Percentiles rank a stretch among this genome's conserved stretches.
Evolutionary conservation across 139 green algal genomes (phyloP).

Genomic region (Coccomyxa sp.): DNA sequence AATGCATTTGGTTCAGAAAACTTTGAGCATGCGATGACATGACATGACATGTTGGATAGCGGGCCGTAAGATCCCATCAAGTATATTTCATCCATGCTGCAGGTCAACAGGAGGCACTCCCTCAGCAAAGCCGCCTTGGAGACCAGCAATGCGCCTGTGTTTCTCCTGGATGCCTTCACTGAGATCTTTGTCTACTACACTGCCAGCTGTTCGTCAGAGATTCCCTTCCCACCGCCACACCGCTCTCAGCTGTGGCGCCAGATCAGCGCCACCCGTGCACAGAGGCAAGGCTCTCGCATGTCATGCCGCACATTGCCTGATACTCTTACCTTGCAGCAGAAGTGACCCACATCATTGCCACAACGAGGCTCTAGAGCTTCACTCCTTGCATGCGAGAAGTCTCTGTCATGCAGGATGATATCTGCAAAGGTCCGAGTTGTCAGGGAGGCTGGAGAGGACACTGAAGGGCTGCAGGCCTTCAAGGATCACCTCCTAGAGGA

Average conservation of each 20-base stretch:
- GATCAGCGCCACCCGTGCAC: conserved; percentile 40
- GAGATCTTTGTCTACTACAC: conserved; percentile 59
- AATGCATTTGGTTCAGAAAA: no score
- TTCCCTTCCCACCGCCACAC: conserved; percentile 71
- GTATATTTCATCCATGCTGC: not conserved
- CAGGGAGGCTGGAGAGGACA: not conserved
- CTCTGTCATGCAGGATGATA: conserved; percentile 5
- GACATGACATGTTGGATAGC: not conserved
- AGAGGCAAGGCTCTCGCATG: conserved; percentile 54
- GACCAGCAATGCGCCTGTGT: conserved; percentile 59
- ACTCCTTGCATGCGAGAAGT: not conserved
- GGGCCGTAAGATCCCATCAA: not conserved
- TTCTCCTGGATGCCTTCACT: conserved; percentile 82
- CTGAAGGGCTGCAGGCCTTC: conserved; percentile 6
- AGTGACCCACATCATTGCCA: not conserved
- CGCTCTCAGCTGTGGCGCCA: conserved; percentile 34
- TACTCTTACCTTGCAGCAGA: conserved; percentile 2
- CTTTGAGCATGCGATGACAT: not conserved
- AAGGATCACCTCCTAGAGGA: conserved; percentile 12
- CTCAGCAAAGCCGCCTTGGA: conserved; percentile 56
- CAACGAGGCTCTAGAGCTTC: not conserved
- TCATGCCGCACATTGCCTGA: conserved; percentile 39
- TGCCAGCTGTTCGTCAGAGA: conserved; percentile 15
- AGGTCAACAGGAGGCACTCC: conserved; percentile 56
- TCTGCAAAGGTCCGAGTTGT: not conserved